Percentiles rank a stretch among this genome's conserved stretches.
Conservation (phyloP, 345 rosid genomes). For the Laguncularia racemosa region DNA sequence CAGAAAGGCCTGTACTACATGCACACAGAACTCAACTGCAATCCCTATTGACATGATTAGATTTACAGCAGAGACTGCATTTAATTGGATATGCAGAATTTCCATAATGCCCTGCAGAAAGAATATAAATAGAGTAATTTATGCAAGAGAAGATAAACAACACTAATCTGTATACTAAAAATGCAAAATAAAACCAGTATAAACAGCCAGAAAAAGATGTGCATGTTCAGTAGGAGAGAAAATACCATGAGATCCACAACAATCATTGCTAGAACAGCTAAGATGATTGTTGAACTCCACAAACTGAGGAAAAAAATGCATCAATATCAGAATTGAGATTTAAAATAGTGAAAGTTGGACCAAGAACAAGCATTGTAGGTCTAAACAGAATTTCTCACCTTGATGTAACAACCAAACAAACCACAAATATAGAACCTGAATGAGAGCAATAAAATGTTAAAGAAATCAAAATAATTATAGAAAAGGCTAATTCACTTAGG, state of each 20-base stretch:
- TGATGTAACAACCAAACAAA: constrained; percentile 73
- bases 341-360: constrained; percentile 6
- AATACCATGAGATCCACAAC: constrained; percentile 86
- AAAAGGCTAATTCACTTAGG: too few relatives aligned
- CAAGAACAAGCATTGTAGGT: not conserved
- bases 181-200: too few relatives aligned
- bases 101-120: constrained; percentile 86
- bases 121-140: too few relatives aligned
- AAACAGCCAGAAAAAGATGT: not conserved
- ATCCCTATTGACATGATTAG: constrained; percentile 94
- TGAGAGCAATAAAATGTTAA: constrained; percentile 6
- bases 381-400: constrained; percentile 40
- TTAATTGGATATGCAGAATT: constrained; percentile 76
- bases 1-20: constrained; percentile 79
- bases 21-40: constrained; percentile 92
- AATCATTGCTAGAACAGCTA: constrained; percentile 78
- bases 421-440: constrained; percentile 79
- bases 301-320: constrained; percentile 32
- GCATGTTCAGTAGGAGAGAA: constrained; percentile 5
- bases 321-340: not conserved
- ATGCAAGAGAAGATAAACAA: too few relatives aligned
- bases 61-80: constrained; percentile 94
- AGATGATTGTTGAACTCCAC: constrained; percentile 78
- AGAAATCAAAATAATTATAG: not conserved
- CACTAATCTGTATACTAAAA: too few relatives aligned